These are phyloP conservation scores for Coffea eugenioides DNA, from an alignment of 257 asterid species.

Conservation along the genomic window DNA sequence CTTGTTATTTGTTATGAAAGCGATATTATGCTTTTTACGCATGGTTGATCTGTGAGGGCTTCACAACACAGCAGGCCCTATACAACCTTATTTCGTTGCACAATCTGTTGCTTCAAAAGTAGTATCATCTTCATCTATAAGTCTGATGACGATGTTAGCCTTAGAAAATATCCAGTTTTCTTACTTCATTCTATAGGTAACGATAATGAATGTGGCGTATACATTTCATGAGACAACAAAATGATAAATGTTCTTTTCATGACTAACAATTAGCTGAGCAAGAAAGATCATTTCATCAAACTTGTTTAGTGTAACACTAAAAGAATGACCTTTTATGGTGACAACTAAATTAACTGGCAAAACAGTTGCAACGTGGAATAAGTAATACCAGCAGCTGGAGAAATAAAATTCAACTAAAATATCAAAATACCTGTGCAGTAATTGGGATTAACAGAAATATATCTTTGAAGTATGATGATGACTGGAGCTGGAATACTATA, in stretches of 20 bases:
- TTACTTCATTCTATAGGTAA: too few relatives aligned
- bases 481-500: slow-evolving; percentile 5
- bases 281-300: neutral
- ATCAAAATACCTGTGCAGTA: neutral
- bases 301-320: neutral
- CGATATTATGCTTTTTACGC: neutral
- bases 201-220: too few relatives aligned
- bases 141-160: neutral
- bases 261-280: neutral
- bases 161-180: too few relatives aligned
- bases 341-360: neutral
- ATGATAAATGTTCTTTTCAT: neutral
- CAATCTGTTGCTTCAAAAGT: too few relatives aligned
- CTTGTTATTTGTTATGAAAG: neutral
- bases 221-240: too few relatives aligned
- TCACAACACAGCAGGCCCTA: neutral
- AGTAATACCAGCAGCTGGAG: neutral
- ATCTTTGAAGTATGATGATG: neutral
- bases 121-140: neutral
- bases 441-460: neutral
- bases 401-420: neutral
- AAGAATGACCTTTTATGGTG: neutral
- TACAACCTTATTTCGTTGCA: too few relatives aligned
- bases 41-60: neutral
- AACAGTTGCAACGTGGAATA: neutral